These are phyloP conservation scores for Stellera chamaejasme DNA, from an alignment of 345 rosid genomes.

Conservation along the genomic window DNA sequence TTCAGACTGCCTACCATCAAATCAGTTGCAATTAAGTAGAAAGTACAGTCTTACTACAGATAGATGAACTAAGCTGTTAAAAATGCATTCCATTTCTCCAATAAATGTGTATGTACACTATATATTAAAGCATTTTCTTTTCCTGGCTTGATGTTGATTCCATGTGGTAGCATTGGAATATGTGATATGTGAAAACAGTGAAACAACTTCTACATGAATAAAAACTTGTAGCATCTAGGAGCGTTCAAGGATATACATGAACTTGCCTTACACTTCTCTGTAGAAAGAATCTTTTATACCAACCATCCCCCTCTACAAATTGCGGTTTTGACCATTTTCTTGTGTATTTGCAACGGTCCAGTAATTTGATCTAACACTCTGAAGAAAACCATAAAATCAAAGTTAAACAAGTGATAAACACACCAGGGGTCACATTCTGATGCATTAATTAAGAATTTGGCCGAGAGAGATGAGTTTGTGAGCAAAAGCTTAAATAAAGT, in stretches of 20 bases:
- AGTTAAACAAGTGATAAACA: neutral
- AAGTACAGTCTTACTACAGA: too few species aligned
- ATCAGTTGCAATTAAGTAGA: neutral
- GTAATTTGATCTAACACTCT: conserved; percentile 65
- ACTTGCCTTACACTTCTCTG: conserved; percentile 1
- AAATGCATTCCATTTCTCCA: conserved; percentile 9
- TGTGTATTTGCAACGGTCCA: conserved; percentile 17
- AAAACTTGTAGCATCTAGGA: too few species aligned
- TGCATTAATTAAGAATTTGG: neutral
- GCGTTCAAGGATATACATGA: too few species aligned
- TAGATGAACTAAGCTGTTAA: conserved; percentile 4
- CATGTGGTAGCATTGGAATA: too few species aligned
- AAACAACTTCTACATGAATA: too few species aligned
- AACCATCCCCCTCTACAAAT: neutral
- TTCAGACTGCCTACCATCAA: too few species aligned
- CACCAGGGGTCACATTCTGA: neutral
- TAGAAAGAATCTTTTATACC: neutral
- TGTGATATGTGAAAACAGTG: too few species aligned
- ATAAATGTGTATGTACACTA: too few species aligned
- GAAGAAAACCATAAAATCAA: conserved; percentile 16
- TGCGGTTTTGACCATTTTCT: conserved; percentile 14
- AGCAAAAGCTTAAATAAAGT: neutral
- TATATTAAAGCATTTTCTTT: too few species aligned
- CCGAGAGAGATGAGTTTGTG: neutral
- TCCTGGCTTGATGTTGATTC: too few species aligned